Conservation (phyloP, 495 filamentous ascomycete species). For the Trichoderma erinaceum region DNA sequence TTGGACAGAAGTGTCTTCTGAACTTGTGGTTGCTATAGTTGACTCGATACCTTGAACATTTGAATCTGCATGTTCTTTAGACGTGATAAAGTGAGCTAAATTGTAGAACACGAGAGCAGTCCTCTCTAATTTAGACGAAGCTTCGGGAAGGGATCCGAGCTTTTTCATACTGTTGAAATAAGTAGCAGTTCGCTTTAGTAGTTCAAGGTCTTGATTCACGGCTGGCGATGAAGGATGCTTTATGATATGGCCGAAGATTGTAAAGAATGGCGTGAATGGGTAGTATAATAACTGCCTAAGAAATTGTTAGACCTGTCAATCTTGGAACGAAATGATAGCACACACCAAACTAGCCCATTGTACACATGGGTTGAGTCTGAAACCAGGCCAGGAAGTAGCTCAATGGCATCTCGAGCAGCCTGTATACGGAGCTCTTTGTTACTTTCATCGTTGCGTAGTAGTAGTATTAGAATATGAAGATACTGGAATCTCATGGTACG, state of each 20-base stretch:
- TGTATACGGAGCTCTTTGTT: not conserved
- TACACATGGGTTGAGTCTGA: conserved; percentile 24
- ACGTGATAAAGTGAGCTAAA: not conserved
- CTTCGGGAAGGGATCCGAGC: not conserved
- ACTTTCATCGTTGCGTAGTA: not conserved
- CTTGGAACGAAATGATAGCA: not conserved
- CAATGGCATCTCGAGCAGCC: conserved; percentile 8
- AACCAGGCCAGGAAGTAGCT: conserved; percentile 17
- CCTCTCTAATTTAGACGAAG: not conserved
- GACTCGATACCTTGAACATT: not conserved
- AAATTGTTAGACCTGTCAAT: not conserved
- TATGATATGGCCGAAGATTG: not conserved
- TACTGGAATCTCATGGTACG: not conserved
- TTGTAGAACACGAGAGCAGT: not conserved
- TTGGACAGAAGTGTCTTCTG: not conserved
- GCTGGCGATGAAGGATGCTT: not conserved
- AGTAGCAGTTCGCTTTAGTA: not conserved
- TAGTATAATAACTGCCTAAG: conserved; percentile 24
- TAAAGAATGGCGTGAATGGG: conserved; percentile 23
- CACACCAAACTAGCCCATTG: conserved; percentile 23
- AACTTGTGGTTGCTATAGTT: not conserved
- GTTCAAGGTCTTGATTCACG: not conserved
- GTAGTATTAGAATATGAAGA: not conserved
- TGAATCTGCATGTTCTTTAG: not conserved
- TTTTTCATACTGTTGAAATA: not conserved